A percentile compares a stretch with the other conserved stretches of the same genome.
phyloP scores from a whole-genome alignment of 805 yeast genomes.

The Kodamaea kakaduensis region DNA sequence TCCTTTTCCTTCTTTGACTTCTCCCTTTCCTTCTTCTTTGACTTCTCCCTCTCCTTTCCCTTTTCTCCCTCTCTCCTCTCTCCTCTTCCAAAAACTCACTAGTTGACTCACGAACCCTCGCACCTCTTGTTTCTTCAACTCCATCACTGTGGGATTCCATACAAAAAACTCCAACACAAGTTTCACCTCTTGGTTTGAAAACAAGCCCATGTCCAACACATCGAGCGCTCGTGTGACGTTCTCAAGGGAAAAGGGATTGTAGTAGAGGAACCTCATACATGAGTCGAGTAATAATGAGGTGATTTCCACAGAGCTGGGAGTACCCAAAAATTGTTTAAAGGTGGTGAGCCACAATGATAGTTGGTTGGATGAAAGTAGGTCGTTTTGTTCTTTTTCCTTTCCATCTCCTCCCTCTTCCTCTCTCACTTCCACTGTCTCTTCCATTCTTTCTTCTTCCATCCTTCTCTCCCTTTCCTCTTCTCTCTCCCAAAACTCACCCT shows the following conservation, averaged over 20 bases:
- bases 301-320: constrained; percentile 2
- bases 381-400: no score
- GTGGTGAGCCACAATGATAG: constrained; percentile 15
- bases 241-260: not conserved
- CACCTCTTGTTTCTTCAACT: constrained; percentile 4
- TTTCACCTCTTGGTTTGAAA: not conserved
- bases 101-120: constrained; percentile 1
- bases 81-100: constrained; percentile 9
- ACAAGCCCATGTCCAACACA: constrained; percentile 4
- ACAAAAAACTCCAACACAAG: constrained; percentile 24
- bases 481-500: no score
- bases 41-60: no score
- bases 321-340: constrained; percentile 14
- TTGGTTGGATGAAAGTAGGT: no score
- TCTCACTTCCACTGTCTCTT: no score
- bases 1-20: not conserved
- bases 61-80: not conserved
- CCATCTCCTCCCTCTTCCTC: no score
- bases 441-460: no score
- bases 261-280: constrained; percentile 1
- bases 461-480: no score
- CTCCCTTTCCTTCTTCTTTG: no score
- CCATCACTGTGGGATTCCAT: constrained; percentile 38
- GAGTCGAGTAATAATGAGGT: constrained; percentile 1
- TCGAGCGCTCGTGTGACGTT: constrained; percentile 1